These are phyloP conservation scores for Myxozyma melibiosi DNA, from an alignment of 805 yeast species.

Conservation along the genomic window DNA sequence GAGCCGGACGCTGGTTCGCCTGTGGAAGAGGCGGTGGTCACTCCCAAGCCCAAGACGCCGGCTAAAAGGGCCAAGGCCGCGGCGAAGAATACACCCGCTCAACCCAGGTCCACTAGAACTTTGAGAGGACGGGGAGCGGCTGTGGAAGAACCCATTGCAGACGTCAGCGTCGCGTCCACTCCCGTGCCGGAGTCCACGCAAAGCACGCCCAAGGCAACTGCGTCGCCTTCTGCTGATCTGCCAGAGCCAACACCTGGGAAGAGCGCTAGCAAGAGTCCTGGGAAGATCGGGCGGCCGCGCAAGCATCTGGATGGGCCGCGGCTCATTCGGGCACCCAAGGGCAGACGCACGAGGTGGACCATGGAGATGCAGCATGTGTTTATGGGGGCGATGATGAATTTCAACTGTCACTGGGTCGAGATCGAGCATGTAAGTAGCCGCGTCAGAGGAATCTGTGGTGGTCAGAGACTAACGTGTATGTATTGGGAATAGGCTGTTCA, in stretches of 20 bases:
- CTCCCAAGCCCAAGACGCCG: too few species aligned
- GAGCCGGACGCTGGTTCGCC: neutral
- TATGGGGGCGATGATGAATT: constrained; percentile 3
- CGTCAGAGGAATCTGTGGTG: neutral
- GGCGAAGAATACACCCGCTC: too few species aligned
- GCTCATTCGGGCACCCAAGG: neutral
- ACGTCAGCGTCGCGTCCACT: neutral
- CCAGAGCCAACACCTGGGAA: neutral
- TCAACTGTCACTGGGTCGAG: constrained; percentile 10
- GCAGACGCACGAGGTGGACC: constrained; percentile 15
- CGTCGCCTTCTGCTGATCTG: neutral
- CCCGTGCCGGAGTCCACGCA: neutral
- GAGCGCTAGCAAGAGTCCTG: too few species aligned
- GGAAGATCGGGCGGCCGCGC: neutral
- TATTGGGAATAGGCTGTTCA: constrained; percentile 2
- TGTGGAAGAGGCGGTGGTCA: neutral
- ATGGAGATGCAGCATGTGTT: constrained; percentile 22
- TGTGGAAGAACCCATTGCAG: too few species aligned
- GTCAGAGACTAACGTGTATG: neutral
- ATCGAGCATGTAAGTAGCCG: constrained; percentile 12
- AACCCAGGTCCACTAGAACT: too few species aligned
- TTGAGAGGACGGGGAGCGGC: too few species aligned
- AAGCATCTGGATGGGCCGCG: neutral
- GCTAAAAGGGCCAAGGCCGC: too few species aligned
- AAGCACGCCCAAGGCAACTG: neutral